These are phyloP conservation scores for Cymbopogon flexuosus DNA, from an alignment of 202 grass and related monocot genomes.

Conservation along the genomic window DNA sequence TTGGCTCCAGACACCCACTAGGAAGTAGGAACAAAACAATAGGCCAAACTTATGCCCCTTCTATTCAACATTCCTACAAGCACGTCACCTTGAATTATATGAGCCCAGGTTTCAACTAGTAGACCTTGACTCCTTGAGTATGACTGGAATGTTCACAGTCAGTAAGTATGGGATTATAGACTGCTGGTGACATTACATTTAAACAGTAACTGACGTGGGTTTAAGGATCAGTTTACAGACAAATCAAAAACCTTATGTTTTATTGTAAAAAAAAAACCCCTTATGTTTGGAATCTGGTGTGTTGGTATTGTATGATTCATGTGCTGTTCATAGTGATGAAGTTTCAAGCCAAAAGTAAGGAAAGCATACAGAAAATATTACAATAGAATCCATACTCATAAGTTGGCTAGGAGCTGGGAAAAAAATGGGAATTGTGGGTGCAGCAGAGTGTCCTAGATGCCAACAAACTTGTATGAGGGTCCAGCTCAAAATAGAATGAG, in stretches of 20 bases:
- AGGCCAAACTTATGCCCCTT: background rate
- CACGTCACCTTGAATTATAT: background rate
- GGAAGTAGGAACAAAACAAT: background rate
- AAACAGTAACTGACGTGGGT: background rate
- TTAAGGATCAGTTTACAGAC: background rate
- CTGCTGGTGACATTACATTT: background rate
- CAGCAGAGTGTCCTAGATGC: background rate
- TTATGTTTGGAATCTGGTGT: background rate
- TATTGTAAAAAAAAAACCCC: no score
- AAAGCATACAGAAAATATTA: background rate
- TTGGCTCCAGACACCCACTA: background rate
- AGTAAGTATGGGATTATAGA: background rate
- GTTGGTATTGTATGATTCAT: background rate
- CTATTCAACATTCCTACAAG: background rate
- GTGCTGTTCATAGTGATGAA: background rate
- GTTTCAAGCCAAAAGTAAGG: background rate
- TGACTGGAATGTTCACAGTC: background rate
- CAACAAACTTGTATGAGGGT: slow-evolving; percentile 16
- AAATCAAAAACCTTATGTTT: background rate
- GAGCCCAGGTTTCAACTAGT: background rate
- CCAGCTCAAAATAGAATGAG: background rate
- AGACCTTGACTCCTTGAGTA: background rate
- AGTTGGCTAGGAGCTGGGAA: background rate
- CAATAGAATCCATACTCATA: background rate
- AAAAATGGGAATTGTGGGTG: background rate